Base-by-base conservation (phyloP, 352 stramenopile genomes). In the Globisporangium radiosum region DNA sequence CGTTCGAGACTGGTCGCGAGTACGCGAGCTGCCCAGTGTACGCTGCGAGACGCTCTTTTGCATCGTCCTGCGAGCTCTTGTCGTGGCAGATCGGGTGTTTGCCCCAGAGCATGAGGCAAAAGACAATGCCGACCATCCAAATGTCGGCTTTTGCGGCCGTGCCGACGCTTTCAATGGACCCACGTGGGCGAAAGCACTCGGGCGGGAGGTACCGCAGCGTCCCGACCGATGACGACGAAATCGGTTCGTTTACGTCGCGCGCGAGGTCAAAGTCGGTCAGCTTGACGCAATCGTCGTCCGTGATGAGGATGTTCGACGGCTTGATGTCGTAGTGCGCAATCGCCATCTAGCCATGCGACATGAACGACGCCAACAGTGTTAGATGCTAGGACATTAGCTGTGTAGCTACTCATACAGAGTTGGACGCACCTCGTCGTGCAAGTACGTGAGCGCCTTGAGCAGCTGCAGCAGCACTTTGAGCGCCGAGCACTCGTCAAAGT, bases 291-390 rank as follows among this genome's bases (percentile, higher is more conserved):
- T 83, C 87, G 63, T 96, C 81, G 6, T 78, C 68, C 47, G 92
- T 92, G 64, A 99, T 92, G 39, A 99, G 73, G 56, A 99, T 84
- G 71, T 99, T 99, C 37, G 95, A 97, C 47, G 96, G 96, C 70
- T 99, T 99, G 19, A 99, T 76, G 68, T 99, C 96, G 54, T 92
- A 90, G 54, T 96, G 87, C 51, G 82, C 82, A 60, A 89, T 75
- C 47, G 76, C 73, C 68, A 85, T 86, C 81, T 90, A 33, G 25
- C 25, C 25, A 33, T 33, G 25, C 25, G 25, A 3, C 25, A 33
- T 33, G 25, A 33, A 33, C 25, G 25, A 33, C 25, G 25, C 25
- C 25, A 33, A 33, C 25, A 33, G 25, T 33, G 25, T 33, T 33
- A 33, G 25, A 33, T 3, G 3, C 25, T 33, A 33, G 25, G 25